Conservation (phyloP, 2,329 filamentous ascomycete genomes). For the Dactylellina haptotyla region DNA sequence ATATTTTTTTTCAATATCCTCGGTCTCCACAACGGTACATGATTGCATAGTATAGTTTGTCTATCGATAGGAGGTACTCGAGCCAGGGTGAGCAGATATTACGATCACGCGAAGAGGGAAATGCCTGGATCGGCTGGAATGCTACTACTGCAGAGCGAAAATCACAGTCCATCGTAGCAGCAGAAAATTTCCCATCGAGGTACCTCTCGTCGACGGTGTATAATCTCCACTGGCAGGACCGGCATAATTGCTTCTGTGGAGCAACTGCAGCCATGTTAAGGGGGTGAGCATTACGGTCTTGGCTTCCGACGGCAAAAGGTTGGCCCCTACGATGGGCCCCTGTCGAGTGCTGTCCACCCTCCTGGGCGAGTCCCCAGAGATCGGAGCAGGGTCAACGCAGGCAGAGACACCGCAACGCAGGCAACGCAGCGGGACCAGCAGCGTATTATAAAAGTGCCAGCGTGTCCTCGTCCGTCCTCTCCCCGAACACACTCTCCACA, state of each 20-base stretch:
- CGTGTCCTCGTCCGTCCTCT: conserved; percentile 28
- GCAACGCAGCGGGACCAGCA: not conserved
- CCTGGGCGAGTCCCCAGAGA: too few species aligned
- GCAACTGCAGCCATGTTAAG: conserved; percentile 21
- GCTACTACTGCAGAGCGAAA: conserved; percentile 8
- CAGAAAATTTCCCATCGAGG: too few species aligned
- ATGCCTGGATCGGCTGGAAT: conserved; percentile 33
- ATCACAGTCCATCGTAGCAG: too few species aligned
- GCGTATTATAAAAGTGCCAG: conserved; percentile 41
- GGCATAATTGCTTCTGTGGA: conserved; percentile 30
- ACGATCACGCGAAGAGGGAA: not conserved
- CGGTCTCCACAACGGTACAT: too few species aligned
- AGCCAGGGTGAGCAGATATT: too few species aligned
- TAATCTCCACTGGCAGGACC: conserved; percentile 17
- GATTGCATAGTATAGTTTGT: too few species aligned
- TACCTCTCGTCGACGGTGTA: conserved; percentile 10
- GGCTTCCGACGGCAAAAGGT: conserved; percentile 52
- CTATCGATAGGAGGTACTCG: too few species aligned
- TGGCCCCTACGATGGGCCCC: conserved; percentile 4
- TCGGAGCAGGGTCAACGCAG: conserved; percentile 36
- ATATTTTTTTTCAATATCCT: too few species aligned
- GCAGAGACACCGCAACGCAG: conserved; percentile 9
- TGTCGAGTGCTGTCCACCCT: not conserved
- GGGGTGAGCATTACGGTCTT: conserved; percentile 49
- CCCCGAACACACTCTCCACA: conserved; percentile 9